A percentile compares a stretch with the other conserved stretches of the same genome.
Conservation (phyloP, 371 early-diverging fungal genomes). For the Capillidium rhysosporum region DNA sequence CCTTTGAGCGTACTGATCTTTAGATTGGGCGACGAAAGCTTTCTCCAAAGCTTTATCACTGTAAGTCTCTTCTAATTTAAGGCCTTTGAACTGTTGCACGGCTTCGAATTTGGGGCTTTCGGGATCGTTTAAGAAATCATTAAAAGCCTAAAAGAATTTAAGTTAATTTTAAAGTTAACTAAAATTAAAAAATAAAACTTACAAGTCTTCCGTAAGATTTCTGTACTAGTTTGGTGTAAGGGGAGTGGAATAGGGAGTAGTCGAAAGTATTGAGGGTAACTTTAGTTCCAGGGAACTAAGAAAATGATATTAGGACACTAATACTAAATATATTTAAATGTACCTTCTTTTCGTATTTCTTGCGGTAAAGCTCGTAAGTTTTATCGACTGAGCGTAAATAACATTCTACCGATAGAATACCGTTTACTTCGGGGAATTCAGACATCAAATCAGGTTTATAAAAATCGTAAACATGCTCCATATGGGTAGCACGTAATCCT, state of each 20-base stretch:
- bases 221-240: constrained; percentile 89
- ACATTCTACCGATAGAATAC: constrained; percentile 75
- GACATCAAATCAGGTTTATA: constrained; percentile 92
- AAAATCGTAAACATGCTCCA: constrained; percentile 96
- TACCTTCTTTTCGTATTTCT: constrained; percentile 35
- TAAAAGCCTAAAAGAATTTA: constrained; percentile 21
- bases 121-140: constrained; percentile 70
- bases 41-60: constrained; percentile 74
- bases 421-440: constrained; percentile 93
- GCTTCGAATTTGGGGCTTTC: constrained; percentile 36
- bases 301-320: not conserved
- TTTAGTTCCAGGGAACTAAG: constrained; percentile 14
- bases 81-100: constrained; percentile 28
- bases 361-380: constrained; percentile 65
- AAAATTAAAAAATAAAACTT: constrained; percentile 4
- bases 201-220: constrained; percentile 77
- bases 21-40: constrained; percentile 60
- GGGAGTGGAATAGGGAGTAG: constrained; percentile 84
- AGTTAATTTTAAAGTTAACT: not conserved
- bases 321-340: constrained; percentile 12
- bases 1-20: constrained; percentile 48
- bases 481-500: constrained; percentile 73
- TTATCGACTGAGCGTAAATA: constrained; percentile 80
- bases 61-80: constrained; percentile 50
- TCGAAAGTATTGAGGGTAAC: constrained; percentile 49